A percentile compares a stretch with the other conserved stretches of the same genome.
phyloP scores from a whole-genome alignment of 495 filamentous ascomycete genomes.

The Pseudoneurospora amorphoporcata region DNA sequence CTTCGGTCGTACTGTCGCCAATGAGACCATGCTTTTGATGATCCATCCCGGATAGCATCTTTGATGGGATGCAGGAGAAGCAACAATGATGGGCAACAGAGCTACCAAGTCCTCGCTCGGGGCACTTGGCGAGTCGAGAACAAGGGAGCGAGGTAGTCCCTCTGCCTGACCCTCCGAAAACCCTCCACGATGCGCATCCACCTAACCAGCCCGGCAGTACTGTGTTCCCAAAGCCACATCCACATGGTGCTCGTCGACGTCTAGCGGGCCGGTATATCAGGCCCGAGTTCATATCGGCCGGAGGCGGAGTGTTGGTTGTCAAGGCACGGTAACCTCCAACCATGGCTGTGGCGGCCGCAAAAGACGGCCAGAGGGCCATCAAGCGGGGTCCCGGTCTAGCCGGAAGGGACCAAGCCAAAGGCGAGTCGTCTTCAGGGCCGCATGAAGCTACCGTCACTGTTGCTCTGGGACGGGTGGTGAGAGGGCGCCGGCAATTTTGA shows the following conservation, averaged over 20 bases:
- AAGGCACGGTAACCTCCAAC: neutral
- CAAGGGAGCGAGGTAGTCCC: neutral
- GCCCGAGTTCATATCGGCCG: neutral
- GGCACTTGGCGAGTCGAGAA: neutral
- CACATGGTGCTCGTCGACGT: neutral
- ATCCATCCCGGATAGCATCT: neutral
- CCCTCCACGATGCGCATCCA: neutral
- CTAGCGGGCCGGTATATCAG: neutral
- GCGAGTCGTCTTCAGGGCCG: neutral
- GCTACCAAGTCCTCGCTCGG: neutral
- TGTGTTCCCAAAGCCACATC: neutral
- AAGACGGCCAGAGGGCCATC: neutral
- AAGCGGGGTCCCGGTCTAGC: neutral
- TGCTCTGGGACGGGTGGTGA: neutral
- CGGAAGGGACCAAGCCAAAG: neutral
- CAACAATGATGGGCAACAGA: neutral
- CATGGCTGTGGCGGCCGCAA: neutral
- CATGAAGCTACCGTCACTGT: neutral
- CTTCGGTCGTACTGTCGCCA: neutral
- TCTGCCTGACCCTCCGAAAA: neutral
- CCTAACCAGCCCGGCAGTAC: neutral
- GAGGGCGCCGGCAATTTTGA: neutral
- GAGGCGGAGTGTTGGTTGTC: neutral
- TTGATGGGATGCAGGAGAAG: neutral
- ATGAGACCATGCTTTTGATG: neutral